These are phyloP conservation scores for Leucoagaricus sp. DNA, from an alignment of 1,284 basidiomycete species.

Conservation along the genomic window DNA sequence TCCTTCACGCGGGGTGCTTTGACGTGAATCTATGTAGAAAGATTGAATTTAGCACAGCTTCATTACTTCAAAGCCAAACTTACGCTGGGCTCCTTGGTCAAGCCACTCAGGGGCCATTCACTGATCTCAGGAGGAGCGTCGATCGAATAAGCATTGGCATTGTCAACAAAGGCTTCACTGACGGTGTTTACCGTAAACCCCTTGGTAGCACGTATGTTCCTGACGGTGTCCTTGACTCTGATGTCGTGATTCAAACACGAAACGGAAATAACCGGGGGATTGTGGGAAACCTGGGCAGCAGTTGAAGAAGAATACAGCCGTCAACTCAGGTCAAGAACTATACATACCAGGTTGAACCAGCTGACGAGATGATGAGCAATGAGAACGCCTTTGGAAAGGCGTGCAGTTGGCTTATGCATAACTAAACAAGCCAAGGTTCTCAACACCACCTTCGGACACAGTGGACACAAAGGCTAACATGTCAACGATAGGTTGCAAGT, in stretches of 20 bases:
- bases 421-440: slow-evolving; percentile 67
- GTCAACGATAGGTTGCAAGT: slow-evolving; percentile 29
- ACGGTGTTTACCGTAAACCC: slow-evolving; percentile 72
- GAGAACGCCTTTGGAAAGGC: background rate
- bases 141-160: slow-evolving; percentile 61
- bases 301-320: background rate
- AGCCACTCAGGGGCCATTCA: slow-evolving; percentile 68
- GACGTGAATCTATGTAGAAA: slow-evolving; percentile 44
- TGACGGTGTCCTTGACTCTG: slow-evolving; percentile 54
- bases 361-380: slow-evolving; percentile 23
- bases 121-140: slow-evolving; percentile 58
- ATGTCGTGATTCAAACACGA: slow-evolving; percentile 37
- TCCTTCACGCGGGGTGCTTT: slow-evolving; percentile 70
- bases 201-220: slow-evolving; percentile 59
- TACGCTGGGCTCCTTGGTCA: slow-evolving; percentile 47
- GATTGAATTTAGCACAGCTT: background rate
- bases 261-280: slow-evolving; percentile 62
- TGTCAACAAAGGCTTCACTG: slow-evolving; percentile 67
- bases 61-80: background rate
- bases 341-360: slow-evolving; percentile 26
- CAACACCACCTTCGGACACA: slow-evolving; percentile 47
- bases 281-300: slow-evolving; percentile 39
- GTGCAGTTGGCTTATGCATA: slow-evolving; percentile 17
- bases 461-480: slow-evolving; percentile 71
- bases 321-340: background rate